Evolutionary conservation across 331 rosid species (phyloP).

Genomic region (Quercus lobata): DNA sequence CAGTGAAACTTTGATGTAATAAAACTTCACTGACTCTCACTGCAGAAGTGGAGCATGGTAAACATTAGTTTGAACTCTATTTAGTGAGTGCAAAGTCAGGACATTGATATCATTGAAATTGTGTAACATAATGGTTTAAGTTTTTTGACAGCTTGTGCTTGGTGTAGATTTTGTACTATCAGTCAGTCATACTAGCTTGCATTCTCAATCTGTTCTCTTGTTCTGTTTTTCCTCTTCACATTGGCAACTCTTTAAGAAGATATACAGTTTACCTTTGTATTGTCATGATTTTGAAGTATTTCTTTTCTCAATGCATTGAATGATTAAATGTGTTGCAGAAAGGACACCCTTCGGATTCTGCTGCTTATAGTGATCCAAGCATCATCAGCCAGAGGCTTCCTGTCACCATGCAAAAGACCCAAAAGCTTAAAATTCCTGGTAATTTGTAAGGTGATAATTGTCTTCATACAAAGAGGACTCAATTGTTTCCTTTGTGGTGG

Average conservation of each 20-base stretch:
- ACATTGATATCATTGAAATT: not conserved
- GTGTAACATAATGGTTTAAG: not conserved
- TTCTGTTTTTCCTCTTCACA: not conserved
- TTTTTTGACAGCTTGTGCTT: not conserved
- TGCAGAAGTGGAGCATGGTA: not conserved
- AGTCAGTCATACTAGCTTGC: not conserved
- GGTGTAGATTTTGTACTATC: not conserved
- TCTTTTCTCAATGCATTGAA: constrained; percentile 16
- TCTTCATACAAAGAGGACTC: constrained; percentile 17
- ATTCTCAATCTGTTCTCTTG: not conserved
- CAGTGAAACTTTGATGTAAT: not conserved
- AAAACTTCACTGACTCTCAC: not conserved
- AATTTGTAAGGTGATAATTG: constrained; percentile 50
- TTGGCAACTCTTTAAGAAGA: not conserved
- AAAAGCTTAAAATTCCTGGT: constrained; percentile 63
- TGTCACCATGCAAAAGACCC: constrained; percentile 51
- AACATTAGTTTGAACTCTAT: not conserved
- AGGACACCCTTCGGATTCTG: constrained; percentile 75
- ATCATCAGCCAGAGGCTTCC: constrained; percentile 75
- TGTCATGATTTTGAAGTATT: constrained; percentile 1
- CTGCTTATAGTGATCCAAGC: constrained; percentile 79
- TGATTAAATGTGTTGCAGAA: constrained; percentile 51
- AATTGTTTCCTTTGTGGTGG: constrained; percentile 17
- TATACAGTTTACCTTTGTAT: not conserved
- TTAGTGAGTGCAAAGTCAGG: not conserved